Evolutionary conservation across 1,139 yeast genomes (phyloP), one percentile per base, ranked within the genome.

Genomic region (Diutina sp.): DNA sequence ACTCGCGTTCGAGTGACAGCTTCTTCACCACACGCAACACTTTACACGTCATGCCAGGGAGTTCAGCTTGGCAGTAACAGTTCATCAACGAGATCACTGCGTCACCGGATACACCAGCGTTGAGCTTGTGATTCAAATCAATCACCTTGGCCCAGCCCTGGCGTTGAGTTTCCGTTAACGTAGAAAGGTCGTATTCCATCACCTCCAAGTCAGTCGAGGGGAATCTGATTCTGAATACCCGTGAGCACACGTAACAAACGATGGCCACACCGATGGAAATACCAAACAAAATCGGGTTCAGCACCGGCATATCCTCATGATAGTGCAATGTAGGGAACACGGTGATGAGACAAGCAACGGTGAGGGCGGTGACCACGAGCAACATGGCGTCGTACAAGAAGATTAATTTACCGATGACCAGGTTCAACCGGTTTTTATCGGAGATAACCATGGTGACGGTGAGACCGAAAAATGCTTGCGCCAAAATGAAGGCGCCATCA

Each of bases 91-190:
- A 67, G 6, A 74, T 59, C 2, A 73, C 76, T 47, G 69, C 66
- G 18, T 65, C 68, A 4, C 79, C 79, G 5, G 73, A 67, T 0
- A 74, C 64, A 1, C 77, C 78, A 1, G 76, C 69, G 58, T 65
- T 69, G 54, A 61, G 60, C 52, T 61, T 66, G 46, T 66, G 63
- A 58, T 72, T 72, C 41, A 64, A 62, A 55, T 72, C 72, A 46
- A 74, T 74, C 28, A 74, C 65, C 51, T 64, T 64, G 7, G 76
- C 72, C 67, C 71, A 74, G 3, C 75, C 77, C 12, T 64, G 63
- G 51, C 70, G 64, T 60, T 74, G 75, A 21, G 65, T 64, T 14
- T 59, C 60, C 11, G 67, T 65, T 45, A 73, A 62, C 16, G 59
- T 55, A 8, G 60, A 55, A 25, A 74, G 63, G 59, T 74, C 72